Evolutionary conservation across 441 rosid genomes (phyloP), one percentile per base, ranked within the genome.

Genomic region (Syzygium syzygioides): DNA sequence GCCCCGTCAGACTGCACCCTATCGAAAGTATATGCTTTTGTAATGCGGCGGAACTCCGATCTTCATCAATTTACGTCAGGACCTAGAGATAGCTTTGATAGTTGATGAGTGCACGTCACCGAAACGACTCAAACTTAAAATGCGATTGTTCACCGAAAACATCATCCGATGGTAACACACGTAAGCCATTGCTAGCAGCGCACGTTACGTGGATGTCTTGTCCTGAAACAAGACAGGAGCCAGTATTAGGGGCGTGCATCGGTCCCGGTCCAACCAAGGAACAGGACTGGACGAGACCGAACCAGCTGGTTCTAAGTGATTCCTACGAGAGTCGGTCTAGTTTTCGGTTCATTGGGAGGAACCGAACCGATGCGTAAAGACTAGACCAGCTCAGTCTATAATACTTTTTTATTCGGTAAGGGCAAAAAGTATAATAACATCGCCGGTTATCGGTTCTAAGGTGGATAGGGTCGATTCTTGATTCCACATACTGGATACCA

Each of bases 311-410:
- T 57, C 5, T 25, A 0, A 5, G 6, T 25, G 62, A 11, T 57
- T 57, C 2, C n/a, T 2, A 6, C 6, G 0, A 4, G 0, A 25
- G 26, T 57, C 14, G n/a, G 14, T 57, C n/a, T 5, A 5, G 1
- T 4, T 57, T 25, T 23, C 13, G 14, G 5, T 57, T 57, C 6
- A 4, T 25, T 13, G n/a, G 11, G 62, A 4, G 19, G 18, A 54
- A 54, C 6, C 18, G 19, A 12, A 50, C 53, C 53, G 2, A 45
- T 7, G 55, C 14, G n/a, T 13, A 57, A 2, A 45, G 48, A 45
- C 48, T 45, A 45, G 48, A 57, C n/a, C 3, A 10, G n/a, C 14
- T 25, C n/a, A 2, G 3, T 4, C 2, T 25, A 57, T 12, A 23
- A 4, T 57, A 57, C 10, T 57, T 20, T 55, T 57, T 54, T 14